phyloP scores from a whole-genome alignment of 768 basidiomycete species.

The Pisolithus microcarpus region DNA sequence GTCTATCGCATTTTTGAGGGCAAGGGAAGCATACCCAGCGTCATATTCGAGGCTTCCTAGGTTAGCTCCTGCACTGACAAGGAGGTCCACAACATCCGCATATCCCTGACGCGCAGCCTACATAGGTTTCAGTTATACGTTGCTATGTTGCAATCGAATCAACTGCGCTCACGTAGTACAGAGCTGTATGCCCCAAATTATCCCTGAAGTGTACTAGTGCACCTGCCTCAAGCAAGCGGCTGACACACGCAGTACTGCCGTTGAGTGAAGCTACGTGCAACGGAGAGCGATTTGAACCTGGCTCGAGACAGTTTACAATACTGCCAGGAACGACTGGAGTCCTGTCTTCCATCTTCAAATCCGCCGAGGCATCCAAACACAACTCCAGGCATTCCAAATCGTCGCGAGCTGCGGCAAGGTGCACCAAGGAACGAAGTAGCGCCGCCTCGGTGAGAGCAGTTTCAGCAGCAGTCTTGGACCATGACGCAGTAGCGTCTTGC shows the following conservation, averaged over 20 bases:
- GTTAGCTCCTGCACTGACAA: conserved; percentile 68
- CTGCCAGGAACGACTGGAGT: conserved; percentile 47
- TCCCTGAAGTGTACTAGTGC: conserved; percentile 82
- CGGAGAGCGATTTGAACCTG: conserved; percentile 65
- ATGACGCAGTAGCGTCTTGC: conserved; percentile 47
- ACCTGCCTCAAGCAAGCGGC: conserved; percentile 57
- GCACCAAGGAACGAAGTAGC: conserved; percentile 70
- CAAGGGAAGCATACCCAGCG: conserved; percentile 49
- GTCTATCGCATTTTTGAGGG: conserved; percentile 31
- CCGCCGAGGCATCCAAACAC: conserved; percentile 39
- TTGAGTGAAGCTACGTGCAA: conserved; percentile 74
- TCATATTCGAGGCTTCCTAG: conserved; percentile 60
- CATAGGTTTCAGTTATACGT: conserved; percentile 1
- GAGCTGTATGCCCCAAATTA: conserved; percentile 69
- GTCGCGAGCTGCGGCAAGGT: conserved; percentile 68
- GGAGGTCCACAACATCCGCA: conserved; percentile 48
- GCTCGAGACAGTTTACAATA: conserved; percentile 65
- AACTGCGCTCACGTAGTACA: conserved; percentile 61
- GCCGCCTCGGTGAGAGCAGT: conserved; percentile 61
- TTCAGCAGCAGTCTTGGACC: conserved; percentile 76
- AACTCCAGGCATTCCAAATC: conserved; percentile 57
- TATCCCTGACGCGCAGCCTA: conserved; percentile 75
- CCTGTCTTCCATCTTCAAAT: conserved; percentile 18
- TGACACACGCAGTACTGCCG: conserved; percentile 40
- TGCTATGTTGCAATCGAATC: not conserved